Percentiles rank a stretch among this genome's conserved stretches.
phyloP scores from a whole-genome alignment of 805 yeast species.

The Millerago galiae region DNA sequence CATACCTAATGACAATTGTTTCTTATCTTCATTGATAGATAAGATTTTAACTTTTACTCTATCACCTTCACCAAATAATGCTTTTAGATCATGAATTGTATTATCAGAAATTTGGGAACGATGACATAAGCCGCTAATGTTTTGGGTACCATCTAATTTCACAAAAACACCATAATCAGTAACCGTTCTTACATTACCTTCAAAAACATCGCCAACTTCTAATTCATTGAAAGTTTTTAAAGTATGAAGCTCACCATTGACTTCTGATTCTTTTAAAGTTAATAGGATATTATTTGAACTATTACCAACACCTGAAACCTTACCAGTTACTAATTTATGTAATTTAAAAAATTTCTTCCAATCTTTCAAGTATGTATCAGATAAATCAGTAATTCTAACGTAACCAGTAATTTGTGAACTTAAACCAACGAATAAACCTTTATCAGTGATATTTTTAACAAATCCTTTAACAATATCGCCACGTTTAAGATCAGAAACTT shows the following conservation, averaged over 20 bases:
- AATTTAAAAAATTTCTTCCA: constrained; percentile 77
- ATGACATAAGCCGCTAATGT: constrained; percentile 83
- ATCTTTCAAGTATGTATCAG: constrained; percentile 75
- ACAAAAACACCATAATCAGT: constrained; percentile 92
- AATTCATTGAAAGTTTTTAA: constrained; percentile 63
- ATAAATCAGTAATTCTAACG: constrained; percentile 73
- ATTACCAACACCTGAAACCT: constrained; percentile 54
- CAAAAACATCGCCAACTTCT: constrained; percentile 60
- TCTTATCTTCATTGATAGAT: constrained; percentile 54
- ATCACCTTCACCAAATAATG: constrained; percentile 84
- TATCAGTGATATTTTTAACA: constrained; percentile 64
- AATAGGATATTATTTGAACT: constrained; percentile 57
- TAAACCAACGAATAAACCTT: constrained; percentile 72
- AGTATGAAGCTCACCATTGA: constrained; percentile 59
- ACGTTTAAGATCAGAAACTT: constrained; percentile 47
- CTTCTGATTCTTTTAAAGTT: constrained; percentile 75
- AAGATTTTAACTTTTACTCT: constrained; percentile 80
- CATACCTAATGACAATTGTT: constrained; percentile 83
- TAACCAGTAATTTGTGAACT: constrained; percentile 70
- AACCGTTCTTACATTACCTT: constrained; percentile 71
- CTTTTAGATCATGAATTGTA: constrained; percentile 45
- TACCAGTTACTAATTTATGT: constrained; percentile 71
- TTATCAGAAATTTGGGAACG: constrained; percentile 77
- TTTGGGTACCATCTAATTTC: constrained; percentile 64
- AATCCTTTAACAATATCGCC: constrained; percentile 82